Evolutionary conservation across 208 protist species (phyloP), one percentile per base, ranked within the genome.

Genomic region (Trypanosoma cruzi): DNA sequence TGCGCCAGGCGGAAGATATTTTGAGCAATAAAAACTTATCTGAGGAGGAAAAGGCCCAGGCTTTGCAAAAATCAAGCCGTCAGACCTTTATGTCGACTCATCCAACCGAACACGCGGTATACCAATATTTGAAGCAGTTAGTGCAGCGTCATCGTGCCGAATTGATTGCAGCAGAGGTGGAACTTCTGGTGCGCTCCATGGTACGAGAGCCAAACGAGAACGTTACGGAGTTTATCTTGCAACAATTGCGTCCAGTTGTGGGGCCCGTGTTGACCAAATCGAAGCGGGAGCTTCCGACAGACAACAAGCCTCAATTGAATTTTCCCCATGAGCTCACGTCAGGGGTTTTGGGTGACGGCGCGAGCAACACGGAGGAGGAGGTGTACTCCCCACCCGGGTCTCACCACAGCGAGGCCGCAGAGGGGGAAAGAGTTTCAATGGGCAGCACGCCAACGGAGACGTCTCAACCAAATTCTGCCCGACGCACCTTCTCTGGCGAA

Each of bases 1-100:
- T 77, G 37, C 83, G 79, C 20, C 73, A 76, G 49, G 70, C 81
- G 57, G 79, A 85, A 56, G 60, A 65, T 22, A 49, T 88, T 32
- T 54, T 82, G 16, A 18, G 32, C 26, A 71, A 69, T 44, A 34
- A 20, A 49, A 31, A 49, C 2, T 48, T 69, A 34, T 44, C 44
- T 29, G 55, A 55, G 24, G 32, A 28, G 0, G 42, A 49, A 29
- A 75, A 64, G 34, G 53, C 54, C 4, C 40, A 48, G 49, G 68
- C 49, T 18, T 13, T 74, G 29, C 26, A 66, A 10, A 74, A 74
- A 29, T 36, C 46, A 40, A 61, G 14, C 53, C 61, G 40, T 26
- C 49, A 74, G 22, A 24, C 60, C 4, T 74, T 68, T 62, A 63
- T 52, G n/a, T 31, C 29, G 20, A 36, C 50, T 18, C 53, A 63